Percentiles rank a stretch among this genome's conserved stretches.
These are phyloP conservation scores for Micractinium sp. DNA, from an alignment of 139 green algal species.

Conservation along the genomic window DNA sequence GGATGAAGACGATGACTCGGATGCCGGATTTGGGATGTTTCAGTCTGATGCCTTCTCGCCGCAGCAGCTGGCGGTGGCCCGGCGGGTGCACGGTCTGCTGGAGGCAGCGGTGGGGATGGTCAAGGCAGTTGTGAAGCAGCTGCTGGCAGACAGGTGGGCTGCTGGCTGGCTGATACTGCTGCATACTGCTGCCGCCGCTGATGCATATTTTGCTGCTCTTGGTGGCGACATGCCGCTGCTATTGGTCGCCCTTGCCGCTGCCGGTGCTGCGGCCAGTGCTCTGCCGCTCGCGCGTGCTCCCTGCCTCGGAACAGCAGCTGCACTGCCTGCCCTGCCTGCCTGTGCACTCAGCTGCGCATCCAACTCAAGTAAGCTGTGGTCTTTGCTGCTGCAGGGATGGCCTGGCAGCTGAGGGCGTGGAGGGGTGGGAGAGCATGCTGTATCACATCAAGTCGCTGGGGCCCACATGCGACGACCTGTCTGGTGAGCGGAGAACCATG, in stretches of 20 bases:
- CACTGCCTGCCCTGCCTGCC: no score
- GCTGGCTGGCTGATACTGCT: no score
- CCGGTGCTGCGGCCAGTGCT: no score
- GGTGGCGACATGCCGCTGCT: no score
- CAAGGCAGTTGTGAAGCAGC: background rate
- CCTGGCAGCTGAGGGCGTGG: background rate
- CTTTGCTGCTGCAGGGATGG: background rate
- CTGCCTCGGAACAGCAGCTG: no score
- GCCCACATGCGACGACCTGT: background rate
- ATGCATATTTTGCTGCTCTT: no score
- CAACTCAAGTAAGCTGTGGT: background rate
- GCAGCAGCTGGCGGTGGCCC: constrained; percentile 5
- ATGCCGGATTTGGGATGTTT: constrained; percentile 11
- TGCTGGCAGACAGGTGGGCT: constrained; percentile 13
- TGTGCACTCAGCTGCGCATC: background rate
- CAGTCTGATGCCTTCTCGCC: background rate
- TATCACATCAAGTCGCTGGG: constrained; percentile 19
- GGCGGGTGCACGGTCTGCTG: background rate
- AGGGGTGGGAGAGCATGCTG: constrained; percentile 28
- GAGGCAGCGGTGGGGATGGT: background rate
- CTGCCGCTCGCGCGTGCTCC: no score
- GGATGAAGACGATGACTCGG: background rate
- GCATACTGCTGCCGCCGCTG: background rate
- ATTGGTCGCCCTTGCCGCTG: no score
- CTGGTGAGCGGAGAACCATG: background rate